Evolutionary conservation across 768 basidiomycete species (phyloP), one percentile per base, ranked within the genome.

Genomic region (Lenzites betulinus): DNA sequence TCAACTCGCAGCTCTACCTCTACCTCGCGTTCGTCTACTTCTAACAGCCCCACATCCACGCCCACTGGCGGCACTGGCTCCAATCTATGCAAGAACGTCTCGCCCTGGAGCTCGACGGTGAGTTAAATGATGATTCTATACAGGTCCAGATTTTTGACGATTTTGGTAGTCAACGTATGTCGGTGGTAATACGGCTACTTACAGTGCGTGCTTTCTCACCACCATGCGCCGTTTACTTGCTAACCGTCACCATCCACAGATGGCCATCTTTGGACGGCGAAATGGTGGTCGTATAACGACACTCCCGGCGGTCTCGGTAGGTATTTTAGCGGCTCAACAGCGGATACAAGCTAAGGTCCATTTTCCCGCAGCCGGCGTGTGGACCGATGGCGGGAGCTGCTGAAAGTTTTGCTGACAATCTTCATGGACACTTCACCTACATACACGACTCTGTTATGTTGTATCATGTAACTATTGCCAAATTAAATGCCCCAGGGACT

Each of bases 211-310:
- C 13, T 11, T 18, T 20, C 3, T 30, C 13, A 20, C n/a, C 20
- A 3, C 30, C 8, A 1, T 8, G 16, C 13, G 16, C 18, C 9
- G 16, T 28, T 2, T 20, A 36, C 13, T 12, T 11, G 20, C 9
- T 18, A 0, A 9, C 26, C 22, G 15, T 16, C 23, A 43, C n/a
- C 12, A 39, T 53, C 16, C 44, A 15, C 35, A 83, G 81, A 69
- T 53, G 78, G 79, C 3, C 77, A 84, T 60, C 74, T 86, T 35
- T 87, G 84, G 84, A 82, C 79, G 18, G 83, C 82, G 18, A 75
- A 80, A 69, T 87, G 85, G 84, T 86, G 85, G 85, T 85, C 84
- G 7, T 73, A 82, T 64, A 79, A 74, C 25, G 85, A 88, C 60
- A 79, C 73, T 44, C 85, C 84, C 15, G 83, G 83, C 61, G 79